Evolutionary conservation across 2,329 filamentous ascomycete genomes (phyloP).

Genomic region (Alternaria postmessia): DNA sequence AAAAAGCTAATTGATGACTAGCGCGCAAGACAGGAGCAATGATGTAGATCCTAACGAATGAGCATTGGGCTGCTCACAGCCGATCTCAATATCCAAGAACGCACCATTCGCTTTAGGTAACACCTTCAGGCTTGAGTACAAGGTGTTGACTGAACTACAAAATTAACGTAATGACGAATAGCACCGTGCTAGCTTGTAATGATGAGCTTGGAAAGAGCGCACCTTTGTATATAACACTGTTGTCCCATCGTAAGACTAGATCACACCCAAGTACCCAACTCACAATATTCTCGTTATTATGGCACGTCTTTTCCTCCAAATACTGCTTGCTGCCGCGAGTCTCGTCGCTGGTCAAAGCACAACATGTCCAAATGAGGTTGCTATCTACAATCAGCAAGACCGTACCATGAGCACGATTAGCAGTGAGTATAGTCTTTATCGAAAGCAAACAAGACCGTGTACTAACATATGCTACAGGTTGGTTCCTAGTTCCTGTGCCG

Average conservation of each 20-base stretch:
- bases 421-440: not conserved
- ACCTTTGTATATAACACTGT: constrained; percentile 1
- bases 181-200: not conserved
- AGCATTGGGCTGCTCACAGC: not conserved
- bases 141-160: not conserved
- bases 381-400: constrained; percentile 13
- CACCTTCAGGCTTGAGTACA: not conserved
- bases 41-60: constrained; percentile 4
- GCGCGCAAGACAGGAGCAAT: not conserved
- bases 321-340: constrained; percentile 4
- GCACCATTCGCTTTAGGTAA: not conserved
- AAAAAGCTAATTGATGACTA: not conserved
- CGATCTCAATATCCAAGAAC: not conserved
- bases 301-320: constrained; percentile 6
- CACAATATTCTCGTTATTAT: not conserved
- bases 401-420: constrained; percentile 17
- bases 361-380: constrained; percentile 19
- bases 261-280: not conserved
- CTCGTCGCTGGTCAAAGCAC: constrained; percentile 7
- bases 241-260: not conserved
- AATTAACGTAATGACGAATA: not conserved
- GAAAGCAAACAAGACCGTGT: not conserved
- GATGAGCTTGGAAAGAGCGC: not conserved
- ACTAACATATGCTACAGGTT: constrained; percentile 5
- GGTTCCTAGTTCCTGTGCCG: constrained; percentile 14